Evolutionary conservation across 148 eudicot species (phyloP).

Genomic region (Camellia granthamiana): DNA sequence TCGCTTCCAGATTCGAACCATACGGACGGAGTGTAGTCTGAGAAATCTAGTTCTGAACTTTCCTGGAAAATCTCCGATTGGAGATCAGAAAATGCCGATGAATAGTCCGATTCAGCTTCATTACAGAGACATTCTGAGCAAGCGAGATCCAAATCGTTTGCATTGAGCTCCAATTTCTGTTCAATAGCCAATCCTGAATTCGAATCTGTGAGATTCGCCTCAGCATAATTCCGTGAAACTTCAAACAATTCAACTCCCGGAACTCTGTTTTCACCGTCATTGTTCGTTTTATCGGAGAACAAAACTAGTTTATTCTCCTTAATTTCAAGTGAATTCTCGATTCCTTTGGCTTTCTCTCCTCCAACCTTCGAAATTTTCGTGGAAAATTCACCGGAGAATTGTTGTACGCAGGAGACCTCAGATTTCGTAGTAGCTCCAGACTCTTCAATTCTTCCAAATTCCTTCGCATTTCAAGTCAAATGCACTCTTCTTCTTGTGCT

Average conservation of each 20-base stretch:
- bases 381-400: not conserved
- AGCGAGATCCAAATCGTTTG: constrained; percentile 39
- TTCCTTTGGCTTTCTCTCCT: not conserved
- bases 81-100: constrained; percentile 40
- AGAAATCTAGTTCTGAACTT: constrained; percentile 35
- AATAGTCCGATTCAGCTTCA: constrained; percentile 30
- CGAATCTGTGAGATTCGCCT: constrained; percentile 14
- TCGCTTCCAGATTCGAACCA: constrained; percentile 84
- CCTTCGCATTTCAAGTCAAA: constrained; percentile 15
- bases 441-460: constrained; percentile 18
- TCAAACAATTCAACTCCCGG: constrained; percentile 12
- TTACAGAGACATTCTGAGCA: constrained; percentile 59
- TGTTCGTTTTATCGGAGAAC: not conserved
- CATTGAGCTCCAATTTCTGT: constrained; percentile 19
- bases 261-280: constrained; percentile 7
- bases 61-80: constrained; percentile 39
- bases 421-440: constrained; percentile 19
- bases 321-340: constrained; percentile 1
- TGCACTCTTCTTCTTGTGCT: no score
- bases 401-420: constrained; percentile 6
- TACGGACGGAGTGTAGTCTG: constrained; percentile 67
- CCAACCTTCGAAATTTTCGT: not conserved
- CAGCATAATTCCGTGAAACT: constrained; percentile 11
- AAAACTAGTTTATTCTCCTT: constrained; percentile 15
- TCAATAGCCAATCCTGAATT: constrained; percentile 41